Base-by-base conservation (phyloP, 331 rosid species). In the Dryas integrifolia region DNA sequence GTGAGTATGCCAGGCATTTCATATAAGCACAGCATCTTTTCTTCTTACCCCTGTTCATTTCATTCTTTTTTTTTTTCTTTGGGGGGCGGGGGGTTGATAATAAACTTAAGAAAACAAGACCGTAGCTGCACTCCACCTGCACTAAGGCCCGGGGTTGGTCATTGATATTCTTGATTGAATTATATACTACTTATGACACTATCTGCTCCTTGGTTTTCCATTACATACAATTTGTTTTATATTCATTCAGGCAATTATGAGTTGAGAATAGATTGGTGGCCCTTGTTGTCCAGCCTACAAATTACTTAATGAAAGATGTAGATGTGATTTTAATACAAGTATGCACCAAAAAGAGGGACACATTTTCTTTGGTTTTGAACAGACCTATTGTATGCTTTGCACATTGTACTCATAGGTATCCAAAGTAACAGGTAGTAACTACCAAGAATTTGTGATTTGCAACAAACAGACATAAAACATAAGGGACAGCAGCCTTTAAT, bases 1-100 rank as follows among this genome's bases (percentile, higher is more conserved):
- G 98, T 92, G 68, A 85, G 95, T 81, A 67, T 65, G 62, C 56
- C 49, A 64, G 65, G 66, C 53, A 58, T 45, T 35, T 73, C 52
- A 51, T 72, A 30, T 55, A 9, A 6, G 6, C 16, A 26, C 52
- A 30, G 35, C 2, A 30, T 30, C 35, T 30, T 30, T 30, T 30
- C 35, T 30, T 30, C 35, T 30, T 30, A 30, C 35, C 35, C 35
- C 35, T 30, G 2, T 30, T 50, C 9, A 8, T 67, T 6, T 15
- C 9, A 55, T 51, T 67, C 13, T 24, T 69, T 50, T 45, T 58
- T 16, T 16, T 60, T n/a, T 58, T 24, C 16, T 24, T 35, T 18
- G 44, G 7, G 24, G 14, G 55, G 6, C 0, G n/a, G 11, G 11
- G 7, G 12, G 10, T 0, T 21, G 62, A 47, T 16, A 52, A 15